These are phyloP conservation scores for Xylaria longipes DNA, from an alignment of 495 filamentous ascomycete species.

Conservation along the genomic window DNA sequence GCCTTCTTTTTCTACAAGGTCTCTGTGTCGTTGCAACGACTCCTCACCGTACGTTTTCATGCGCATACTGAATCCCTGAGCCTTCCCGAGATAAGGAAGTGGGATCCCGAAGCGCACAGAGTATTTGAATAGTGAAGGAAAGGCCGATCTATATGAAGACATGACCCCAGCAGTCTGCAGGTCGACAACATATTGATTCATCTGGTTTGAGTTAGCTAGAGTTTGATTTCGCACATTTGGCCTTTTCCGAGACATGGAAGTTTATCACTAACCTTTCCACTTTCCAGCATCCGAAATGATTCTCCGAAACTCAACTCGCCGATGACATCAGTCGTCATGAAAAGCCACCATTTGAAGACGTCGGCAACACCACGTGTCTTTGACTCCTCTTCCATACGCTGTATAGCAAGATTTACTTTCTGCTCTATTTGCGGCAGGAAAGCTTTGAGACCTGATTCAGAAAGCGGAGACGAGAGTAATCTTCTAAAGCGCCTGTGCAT, in stretches of 20 bases:
- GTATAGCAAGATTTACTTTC: conserved; percentile 51
- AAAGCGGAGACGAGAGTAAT: conserved; percentile 54
- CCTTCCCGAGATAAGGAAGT: conserved; percentile 10
- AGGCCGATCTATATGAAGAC: conserved; percentile 44
- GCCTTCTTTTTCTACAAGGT: conserved; percentile 46
- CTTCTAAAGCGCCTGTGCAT: conserved; percentile 48
- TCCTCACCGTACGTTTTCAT: conserved; percentile 42
- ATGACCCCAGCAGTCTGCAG: conserved; percentile 40
- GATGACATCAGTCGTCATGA: conserved; percentile 63
- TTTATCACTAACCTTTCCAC: conserved; percentile 46
- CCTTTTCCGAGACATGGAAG: conserved; percentile 33
- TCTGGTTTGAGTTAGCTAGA: conserved; percentile 25
- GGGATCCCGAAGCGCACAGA: conserved; percentile 11
- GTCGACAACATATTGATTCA: conserved; percentile 51
- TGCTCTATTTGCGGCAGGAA: conserved; percentile 47
- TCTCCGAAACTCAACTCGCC: conserved; percentile 62
- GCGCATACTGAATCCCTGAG: not conserved
- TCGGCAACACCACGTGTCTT: conserved; percentile 44
- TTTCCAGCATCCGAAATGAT: conserved; percentile 60
- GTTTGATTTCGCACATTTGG: not conserved
- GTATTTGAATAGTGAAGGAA: conserved; percentile 41
- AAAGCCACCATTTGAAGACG: conserved; percentile 62
- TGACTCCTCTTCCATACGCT: conserved; percentile 45
- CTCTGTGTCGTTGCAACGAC: conserved; percentile 48
- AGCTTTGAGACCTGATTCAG: conserved; percentile 51